Base-by-base conservation (phyloP, 179 eudicot genomes). In the Beta macrorhiza region DNA sequence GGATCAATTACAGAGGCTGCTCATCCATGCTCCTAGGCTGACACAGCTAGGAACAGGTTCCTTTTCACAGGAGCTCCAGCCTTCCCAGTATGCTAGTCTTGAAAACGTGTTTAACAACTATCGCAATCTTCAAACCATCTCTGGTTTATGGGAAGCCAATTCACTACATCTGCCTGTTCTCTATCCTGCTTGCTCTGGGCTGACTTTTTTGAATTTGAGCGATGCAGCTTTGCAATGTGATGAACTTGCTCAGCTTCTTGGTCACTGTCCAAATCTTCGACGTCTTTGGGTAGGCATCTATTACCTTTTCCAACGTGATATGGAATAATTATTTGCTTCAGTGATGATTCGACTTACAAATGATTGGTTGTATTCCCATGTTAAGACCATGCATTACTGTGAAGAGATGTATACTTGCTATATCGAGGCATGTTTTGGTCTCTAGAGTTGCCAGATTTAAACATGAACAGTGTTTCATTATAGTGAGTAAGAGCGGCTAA, bases 251-350 rank as follows among this genome's bases (percentile, higher is more conserved):
- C 89, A 87, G 83, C 89, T 95, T 81, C 89, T 95, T 65, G 76
- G 80, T 79, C 89, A 88, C 83, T 93, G 99, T 82, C 88, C 92
- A 6, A 91, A 89, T 85, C 84, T 95, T 44, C 90, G 89, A 20
- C 93, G 98, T 53, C 98, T 95, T 70, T 95, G 97, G 98, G 99
- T 95, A 89, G 76, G 90, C n/a, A 58, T 58, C 57, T 84, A 42
- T 52, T 69, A 51, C 74, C 17, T 51, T 57, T 55, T 55, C 52
- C 45, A 7, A 51, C 19, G 15, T 73, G 15, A 47, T 52, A 53
- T 53, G 44, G 11, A 25, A 71, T 56, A 62, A 29, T 9, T 45
- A 6, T 44, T 20, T 68, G 42, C 74, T 64, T 72, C 61, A 52
- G 52, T 22, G 19, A 69, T 45, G 74, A 44, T 69, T 17, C 7